Evolutionary conservation across 495 filamentous ascomycete genomes (phyloP).

Genomic region (Collariella sp.): DNA sequence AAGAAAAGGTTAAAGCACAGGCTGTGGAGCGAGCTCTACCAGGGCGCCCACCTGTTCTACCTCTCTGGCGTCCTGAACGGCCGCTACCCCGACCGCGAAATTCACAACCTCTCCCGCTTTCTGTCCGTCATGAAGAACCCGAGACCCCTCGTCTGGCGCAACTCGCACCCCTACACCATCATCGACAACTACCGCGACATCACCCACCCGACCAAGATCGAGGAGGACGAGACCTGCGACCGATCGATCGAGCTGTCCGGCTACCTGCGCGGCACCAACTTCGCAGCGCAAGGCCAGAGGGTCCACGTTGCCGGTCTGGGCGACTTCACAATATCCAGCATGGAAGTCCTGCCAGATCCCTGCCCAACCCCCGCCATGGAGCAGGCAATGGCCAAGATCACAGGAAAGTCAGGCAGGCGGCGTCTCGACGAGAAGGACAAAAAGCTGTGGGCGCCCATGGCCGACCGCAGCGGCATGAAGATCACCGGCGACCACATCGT

Average conservation of each 20-base stretch:
- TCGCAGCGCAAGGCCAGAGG: slow-evolving; percentile 73
- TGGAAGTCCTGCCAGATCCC: slow-evolving; percentile 85
- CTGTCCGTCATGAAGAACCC: slow-evolving; percentile 98
- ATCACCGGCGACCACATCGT: slow-evolving; percentile 52
- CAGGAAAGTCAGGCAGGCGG: slow-evolving; percentile 66
- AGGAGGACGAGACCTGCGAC: slow-evolving; percentile 81
- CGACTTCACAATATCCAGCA: slow-evolving; percentile 75
- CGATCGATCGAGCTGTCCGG: slow-evolving; percentile 85
- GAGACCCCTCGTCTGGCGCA: slow-evolving; percentile 89
- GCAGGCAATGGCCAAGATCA: slow-evolving; percentile 69
- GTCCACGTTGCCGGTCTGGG: slow-evolving; percentile 92
- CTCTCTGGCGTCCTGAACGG: slow-evolving; percentile 92
- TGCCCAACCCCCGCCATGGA: slow-evolving; percentile 91
- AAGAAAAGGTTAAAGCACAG: slow-evolving; percentile 95
- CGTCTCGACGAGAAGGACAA: slow-evolving; percentile 92
- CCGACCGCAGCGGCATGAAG: slow-evolving; percentile 84
- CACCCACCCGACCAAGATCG: slow-evolving; percentile 82
- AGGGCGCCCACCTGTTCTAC: slow-evolving; percentile 94
- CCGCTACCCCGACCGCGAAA: slow-evolving; percentile 90
- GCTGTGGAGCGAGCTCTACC: slow-evolving; percentile 93
- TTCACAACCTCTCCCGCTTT: slow-evolving; percentile 91
- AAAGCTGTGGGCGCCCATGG: slow-evolving; percentile 92
- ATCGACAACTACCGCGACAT: slow-evolving; percentile 91
- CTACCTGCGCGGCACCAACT: slow-evolving; percentile 93
- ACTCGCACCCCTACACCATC: slow-evolving; percentile 86